Conservation (phyloP, 306 rosid genomes). For the Pyrus pyrifolia region DNA sequence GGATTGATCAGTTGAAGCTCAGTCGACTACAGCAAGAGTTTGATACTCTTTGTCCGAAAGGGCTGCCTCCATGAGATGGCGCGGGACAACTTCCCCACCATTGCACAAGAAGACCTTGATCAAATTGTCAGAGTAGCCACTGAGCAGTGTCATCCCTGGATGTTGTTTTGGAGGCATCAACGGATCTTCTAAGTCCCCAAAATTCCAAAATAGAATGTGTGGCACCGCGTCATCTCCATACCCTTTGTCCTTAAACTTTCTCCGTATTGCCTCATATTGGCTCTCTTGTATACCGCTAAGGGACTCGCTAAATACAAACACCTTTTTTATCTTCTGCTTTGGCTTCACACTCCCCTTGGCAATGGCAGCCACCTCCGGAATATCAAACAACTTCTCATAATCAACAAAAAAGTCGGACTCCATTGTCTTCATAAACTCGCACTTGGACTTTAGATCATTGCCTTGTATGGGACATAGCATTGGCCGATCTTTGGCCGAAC, state of each 20-base stretch:
- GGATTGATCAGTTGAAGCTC: no score
- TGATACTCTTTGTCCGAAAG: neutral
- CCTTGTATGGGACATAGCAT: neutral
- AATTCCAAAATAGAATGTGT: neutral
- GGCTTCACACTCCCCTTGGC: neutral
- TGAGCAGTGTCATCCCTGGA: neutral
- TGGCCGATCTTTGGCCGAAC: neutral
- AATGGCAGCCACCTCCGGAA: neutral
- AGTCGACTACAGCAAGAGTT: no score
- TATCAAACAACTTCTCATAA: neutral
- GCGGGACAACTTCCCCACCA: neutral
- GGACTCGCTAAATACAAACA: neutral
- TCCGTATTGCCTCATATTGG: neutral
- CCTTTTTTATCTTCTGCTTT: neutral
- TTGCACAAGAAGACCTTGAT: neutral
- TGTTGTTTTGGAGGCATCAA: neutral
- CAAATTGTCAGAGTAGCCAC: neutral
- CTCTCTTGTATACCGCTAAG: neutral
- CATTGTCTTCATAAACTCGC: neutral
- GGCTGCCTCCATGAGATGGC: neutral
- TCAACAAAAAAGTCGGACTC: neutral
- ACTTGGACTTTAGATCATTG: neutral
- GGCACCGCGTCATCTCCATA: neutral
- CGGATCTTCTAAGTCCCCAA: neutral
- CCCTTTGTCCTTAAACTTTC: neutral